Evolutionary conservation across 352 stramenopile genomes (phyloP), one percentile per base, ranked within the genome.

Genomic region (Hyaloperonospora arabidopsidis): DNA sequence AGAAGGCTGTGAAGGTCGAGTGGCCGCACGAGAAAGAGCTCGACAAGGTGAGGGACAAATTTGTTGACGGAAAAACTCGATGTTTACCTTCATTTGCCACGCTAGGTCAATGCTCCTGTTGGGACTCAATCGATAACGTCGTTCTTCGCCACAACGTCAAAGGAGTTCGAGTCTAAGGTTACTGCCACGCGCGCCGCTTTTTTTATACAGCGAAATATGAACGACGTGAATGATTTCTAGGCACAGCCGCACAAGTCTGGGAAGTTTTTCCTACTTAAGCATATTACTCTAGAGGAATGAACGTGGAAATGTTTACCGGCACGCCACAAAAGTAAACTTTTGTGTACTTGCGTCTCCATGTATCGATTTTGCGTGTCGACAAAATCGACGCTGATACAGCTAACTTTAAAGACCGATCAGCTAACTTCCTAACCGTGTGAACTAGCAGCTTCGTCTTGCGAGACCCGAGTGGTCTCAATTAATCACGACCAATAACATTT

Each of bases 111-210:
- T 51, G 74, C 76, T 25, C 78, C 77, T 10, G 57, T 51, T 1
- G 83, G 83, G 0, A 90, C 83, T 5, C 80, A 88, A 54, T 85
- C 79, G 17, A 93, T 93, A 63, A 78, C 76, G 38, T 88, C 83
- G 21, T 93, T 93, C 57, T 67, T 93, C 28, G 41, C 47, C 23
- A 59, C 71, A 43, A 57, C 71, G 7, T 45, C 63, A 2, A 67
- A 68, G n/a, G 78, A 74, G 28, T 6, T 45, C 28, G 44, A 53
- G 1, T 50, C 65, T 6, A 36, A 53, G 1, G 50, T 63, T 6
- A 32, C 44, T 1, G 25, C 39, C 13, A 51, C 63, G 13, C 70
- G 79, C 8, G 49, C 75, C 22, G 64, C 62, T 12, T 89, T 82
- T 52, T 89, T 87, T 49, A 57, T 57, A 6, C 61, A 81, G 21